Evolutionary conservation across 1,284 basidiomycete genomes (phyloP).

Genomic region (Trichosporon asahii): DNA sequence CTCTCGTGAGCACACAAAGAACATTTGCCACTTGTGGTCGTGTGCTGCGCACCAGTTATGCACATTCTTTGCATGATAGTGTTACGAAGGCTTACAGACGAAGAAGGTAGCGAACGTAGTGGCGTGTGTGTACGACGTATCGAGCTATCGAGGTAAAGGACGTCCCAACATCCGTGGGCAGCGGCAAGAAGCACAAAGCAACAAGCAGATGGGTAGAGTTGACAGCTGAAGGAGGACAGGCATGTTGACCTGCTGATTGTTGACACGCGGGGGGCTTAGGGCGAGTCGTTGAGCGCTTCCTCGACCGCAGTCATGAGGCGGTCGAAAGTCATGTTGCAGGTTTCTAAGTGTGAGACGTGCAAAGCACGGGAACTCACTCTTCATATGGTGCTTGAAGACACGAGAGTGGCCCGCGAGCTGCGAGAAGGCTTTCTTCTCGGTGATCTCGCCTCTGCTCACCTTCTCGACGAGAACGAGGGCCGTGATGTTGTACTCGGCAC

Average conservation of each 20-base stretch:
- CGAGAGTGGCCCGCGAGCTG: constrained; percentile 6
- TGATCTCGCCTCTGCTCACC: neutral
- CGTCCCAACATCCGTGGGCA: neutral
- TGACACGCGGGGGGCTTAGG: neutral
- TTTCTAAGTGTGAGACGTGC: neutral
- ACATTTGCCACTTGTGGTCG: neutral
- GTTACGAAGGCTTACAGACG: neutral
- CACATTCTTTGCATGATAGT: neutral
- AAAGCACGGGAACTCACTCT: neutral
- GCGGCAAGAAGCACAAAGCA: neutral
- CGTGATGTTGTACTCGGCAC: constrained; percentile 15
- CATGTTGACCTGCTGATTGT: neutral
- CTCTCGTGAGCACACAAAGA: neutral
- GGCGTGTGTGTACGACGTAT: neutral
- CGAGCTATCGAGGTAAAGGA: neutral
- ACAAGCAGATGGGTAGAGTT: neutral
- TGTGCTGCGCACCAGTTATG: neutral
- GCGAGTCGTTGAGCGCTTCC: neutral
- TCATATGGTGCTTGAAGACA: constrained; percentile 10
- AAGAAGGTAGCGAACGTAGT: neutral
- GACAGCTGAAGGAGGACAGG: neutral
- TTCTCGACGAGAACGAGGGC: neutral
- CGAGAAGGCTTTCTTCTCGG: neutral
- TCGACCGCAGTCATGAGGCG: constrained; percentile 3
- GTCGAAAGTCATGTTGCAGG: neutral